phyloP scores from a whole-genome alignment of 306 rosid species.

The Rosa multiflora region DNA sequence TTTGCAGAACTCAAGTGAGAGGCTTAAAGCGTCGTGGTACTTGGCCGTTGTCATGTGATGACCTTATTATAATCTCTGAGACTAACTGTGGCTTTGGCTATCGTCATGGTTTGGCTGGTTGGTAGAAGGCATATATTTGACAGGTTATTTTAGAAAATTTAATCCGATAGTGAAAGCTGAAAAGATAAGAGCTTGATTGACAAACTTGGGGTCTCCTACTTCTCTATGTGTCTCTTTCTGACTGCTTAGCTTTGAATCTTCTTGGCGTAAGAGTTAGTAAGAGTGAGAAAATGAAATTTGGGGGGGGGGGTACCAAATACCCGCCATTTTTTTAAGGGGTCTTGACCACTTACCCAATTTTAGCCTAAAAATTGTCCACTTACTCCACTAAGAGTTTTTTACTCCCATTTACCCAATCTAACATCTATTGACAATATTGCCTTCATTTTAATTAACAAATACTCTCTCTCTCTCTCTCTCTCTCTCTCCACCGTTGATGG shows the following conservation, averaged over 20 bases:
- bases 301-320: too few species aligned
- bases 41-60: neutral
- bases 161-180: neutral
- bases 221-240: neutral
- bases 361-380: too few species aligned
- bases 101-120: conserved; percentile 4
- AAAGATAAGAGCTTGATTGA: neutral
- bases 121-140: neutral
- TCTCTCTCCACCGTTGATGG: too few species aligned
- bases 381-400: too few species aligned
- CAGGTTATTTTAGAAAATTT: too few species aligned
- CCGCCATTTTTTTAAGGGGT: too few species aligned
- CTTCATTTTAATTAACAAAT: too few species aligned
- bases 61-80: neutral
- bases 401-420: too few species aligned
- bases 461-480: too few species aligned
- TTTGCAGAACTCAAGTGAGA: neutral
- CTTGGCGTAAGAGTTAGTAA: neutral
- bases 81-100: neutral
- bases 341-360: too few species aligned
- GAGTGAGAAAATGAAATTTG: neutral
- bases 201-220: neutral
- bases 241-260: neutral
- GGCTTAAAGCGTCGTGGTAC: neutral
- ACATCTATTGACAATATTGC: too few species aligned